Conservation (phyloP, 2,329 filamentous ascomycete species). For the Fusarium brevicatenulatum region DNA sequence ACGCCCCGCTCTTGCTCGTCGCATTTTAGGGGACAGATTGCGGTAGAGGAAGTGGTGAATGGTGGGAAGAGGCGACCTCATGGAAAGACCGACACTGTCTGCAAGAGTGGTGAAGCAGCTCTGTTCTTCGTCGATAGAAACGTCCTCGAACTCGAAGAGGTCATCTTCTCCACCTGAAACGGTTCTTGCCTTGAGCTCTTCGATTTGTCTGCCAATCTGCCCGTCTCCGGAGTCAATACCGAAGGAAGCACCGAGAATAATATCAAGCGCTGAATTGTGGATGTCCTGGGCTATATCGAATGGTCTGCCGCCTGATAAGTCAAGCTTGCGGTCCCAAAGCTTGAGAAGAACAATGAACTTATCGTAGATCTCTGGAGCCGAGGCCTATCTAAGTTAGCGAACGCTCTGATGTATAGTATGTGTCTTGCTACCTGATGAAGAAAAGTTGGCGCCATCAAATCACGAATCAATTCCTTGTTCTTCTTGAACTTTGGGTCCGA, state of each 20-base stretch:
- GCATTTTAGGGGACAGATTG: constrained; percentile 13
- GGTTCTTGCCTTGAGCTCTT: constrained; percentile 6
- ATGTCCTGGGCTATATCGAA: constrained; percentile 48
- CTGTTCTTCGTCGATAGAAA: constrained; percentile 15
- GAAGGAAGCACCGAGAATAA: constrained; percentile 47
- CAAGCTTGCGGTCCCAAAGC: constrained; percentile 47
- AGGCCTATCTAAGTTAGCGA: constrained; percentile 33
- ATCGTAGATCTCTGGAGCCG: constrained; percentile 46
- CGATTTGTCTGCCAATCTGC: constrained; percentile 5
- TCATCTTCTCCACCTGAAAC: constrained; percentile 6
- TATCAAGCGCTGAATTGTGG: constrained; percentile 45
- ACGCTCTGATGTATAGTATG: fast-evolving
- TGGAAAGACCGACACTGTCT: constrained; percentile 13
- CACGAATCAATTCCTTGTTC: constrained; percentile 34
- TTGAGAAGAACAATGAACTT: constrained; percentile 45
- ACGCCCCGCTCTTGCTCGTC: constrained; percentile 2
- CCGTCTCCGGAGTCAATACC: constrained; percentile 27
- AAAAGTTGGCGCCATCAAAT: constrained; percentile 30
- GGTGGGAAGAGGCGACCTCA: constrained; percentile 8
- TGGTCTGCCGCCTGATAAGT: constrained; percentile 39
- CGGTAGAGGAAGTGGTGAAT: constrained; percentile 28
- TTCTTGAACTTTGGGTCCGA: constrained; percentile 29
- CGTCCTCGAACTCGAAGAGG: constrained; percentile 16
- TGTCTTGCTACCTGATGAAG: constrained; percentile 10
- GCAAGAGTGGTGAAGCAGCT: constrained; percentile 7